phyloP scores from a whole-genome alignment of 352 stramenopile species.

The Phytophthora agathidicida region DNA sequence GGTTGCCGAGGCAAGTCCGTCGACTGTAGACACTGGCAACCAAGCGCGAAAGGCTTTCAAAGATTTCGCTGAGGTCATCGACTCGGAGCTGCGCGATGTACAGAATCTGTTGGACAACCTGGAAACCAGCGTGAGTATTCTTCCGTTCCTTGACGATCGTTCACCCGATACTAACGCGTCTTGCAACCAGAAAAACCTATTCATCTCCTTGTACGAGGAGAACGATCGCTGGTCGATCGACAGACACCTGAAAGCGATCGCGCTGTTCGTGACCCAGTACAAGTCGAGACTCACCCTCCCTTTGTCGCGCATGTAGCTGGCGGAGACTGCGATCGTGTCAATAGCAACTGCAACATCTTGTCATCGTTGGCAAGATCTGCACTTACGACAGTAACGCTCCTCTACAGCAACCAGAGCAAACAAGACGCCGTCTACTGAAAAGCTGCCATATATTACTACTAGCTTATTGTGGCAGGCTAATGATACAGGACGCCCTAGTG shows the following conservation, averaged over 20 bases:
- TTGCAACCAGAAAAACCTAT: constrained; percentile 15
- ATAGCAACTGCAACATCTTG: neutral
- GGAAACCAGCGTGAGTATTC: constrained; percentile 29
- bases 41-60: constrained; percentile 21
- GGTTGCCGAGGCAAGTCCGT: constrained; percentile 9
- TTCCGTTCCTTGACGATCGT: too few relatives aligned
- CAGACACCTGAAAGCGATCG: constrained; percentile 22
- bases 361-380: constrained; percentile 20
- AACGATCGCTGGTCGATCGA: constrained; percentile 17
- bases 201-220: constrained; percentile 34
- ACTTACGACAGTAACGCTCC: constrained; percentile 21
- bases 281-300: constrained; percentile 11
- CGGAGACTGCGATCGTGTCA: neutral
- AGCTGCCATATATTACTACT: constrained; percentile 27
- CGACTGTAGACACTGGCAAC: constrained; percentile 2
- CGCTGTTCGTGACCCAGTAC: constrained; percentile 23
- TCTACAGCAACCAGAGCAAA: neutral
- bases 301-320: neutral
- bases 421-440: constrained; percentile 11
- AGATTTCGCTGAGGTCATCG: constrained; percentile 28
- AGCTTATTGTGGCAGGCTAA: constrained; percentile 20
- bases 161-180: neutral
- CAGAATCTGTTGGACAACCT: constrained; percentile 25
- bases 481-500: constrained; percentile 20
- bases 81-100: constrained; percentile 19